Percentiles rank a stretch among this genome's conserved stretches.
These are phyloP conservation scores for Russula abietina DNA, from an alignment of 768 basidiomycete genomes.

Conservation along the genomic window DNA sequence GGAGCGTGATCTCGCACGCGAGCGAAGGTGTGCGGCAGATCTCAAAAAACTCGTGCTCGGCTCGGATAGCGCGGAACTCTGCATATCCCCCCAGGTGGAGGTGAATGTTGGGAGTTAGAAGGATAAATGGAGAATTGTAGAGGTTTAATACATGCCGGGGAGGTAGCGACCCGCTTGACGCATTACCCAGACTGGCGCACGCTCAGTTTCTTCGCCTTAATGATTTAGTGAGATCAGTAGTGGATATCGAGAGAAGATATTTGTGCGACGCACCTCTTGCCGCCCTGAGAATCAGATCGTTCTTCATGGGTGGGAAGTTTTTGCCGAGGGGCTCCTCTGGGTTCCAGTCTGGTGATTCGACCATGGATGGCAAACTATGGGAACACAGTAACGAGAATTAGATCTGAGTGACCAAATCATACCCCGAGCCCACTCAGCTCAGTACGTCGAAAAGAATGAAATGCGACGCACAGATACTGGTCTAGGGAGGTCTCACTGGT, in stretches of 20 bases:
- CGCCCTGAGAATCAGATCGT: slow-evolving; percentile 86
- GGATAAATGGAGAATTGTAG: slow-evolving; percentile 8
- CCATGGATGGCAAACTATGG: background rate
- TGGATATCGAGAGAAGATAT: slow-evolving; percentile 4
- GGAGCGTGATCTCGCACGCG: slow-evolving; percentile 84
- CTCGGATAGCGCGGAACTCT: slow-evolving; percentile 89
- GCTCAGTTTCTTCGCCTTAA: slow-evolving; percentile 75
- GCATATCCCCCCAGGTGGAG: background rate
- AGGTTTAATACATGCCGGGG: slow-evolving; percentile 52
- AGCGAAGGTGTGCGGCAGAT: slow-evolving; percentile 89
- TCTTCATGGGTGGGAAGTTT: slow-evolving; percentile 67
- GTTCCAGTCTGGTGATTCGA: slow-evolving; percentile 17
- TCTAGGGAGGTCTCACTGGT: background rate
- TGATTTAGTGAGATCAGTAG: background rate
- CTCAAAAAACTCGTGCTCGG: slow-evolving; percentile 89
- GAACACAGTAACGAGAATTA: background rate
- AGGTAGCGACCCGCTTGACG: slow-evolving; percentile 94
- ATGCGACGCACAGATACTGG: background rate
- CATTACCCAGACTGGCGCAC: slow-evolving; percentile 99
- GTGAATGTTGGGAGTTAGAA: background rate
- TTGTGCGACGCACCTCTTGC: slow-evolving; percentile 55
- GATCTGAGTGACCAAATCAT: background rate
- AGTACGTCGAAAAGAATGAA: background rate
- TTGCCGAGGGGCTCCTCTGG: slow-evolving; percentile 12
- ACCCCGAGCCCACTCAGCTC: background rate